These are phyloP conservation scores for Euclidium syriacum DNA, from an alignment of 345 rosid species.

Conservation along the genomic window DNA sequence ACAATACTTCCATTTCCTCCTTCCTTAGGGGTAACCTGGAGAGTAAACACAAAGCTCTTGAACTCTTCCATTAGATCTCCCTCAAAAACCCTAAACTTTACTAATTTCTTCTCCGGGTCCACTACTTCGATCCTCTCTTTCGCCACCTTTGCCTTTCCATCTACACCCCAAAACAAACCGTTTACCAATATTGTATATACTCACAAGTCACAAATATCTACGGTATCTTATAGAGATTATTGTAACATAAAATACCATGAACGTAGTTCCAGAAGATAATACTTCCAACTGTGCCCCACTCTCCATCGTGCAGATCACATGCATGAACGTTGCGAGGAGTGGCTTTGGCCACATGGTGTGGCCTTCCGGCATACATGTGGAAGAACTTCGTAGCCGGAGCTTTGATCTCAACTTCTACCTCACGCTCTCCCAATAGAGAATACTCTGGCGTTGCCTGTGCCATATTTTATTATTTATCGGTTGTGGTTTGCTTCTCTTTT, in stretches of 20 bases:
- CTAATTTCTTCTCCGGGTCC: no score
- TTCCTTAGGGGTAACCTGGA: conserved; percentile 4
- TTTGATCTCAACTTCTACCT: no score
- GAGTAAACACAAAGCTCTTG: not conserved
- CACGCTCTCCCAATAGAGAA: no score
- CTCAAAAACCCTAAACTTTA: not conserved
- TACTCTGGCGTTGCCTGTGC: no score
- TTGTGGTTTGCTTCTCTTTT: no score
- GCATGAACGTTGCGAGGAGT: conserved; percentile 15
- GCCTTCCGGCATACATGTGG: conserved; percentile 25
- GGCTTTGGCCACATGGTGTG: conserved; percentile 26
- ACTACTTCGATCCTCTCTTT: no score
- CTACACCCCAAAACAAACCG: not conserved
- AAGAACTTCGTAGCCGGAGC: no score
- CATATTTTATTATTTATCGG: no score
- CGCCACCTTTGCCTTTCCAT: not conserved
- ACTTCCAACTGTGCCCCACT: conserved; percentile 27
- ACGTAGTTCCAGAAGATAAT: conserved; percentile 29
- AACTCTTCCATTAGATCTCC: conserved; percentile 16
- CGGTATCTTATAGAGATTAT: no score
- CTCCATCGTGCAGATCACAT: conserved; percentile 32
- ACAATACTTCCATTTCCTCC: not conserved
- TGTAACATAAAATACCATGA: conserved; percentile 20
- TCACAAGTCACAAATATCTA: no score
- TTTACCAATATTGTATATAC: not conserved